phyloP scores from a whole-genome alignment of 2,329 filamentous ascomycete genomes.

The Cladosporium sp. region DNA sequence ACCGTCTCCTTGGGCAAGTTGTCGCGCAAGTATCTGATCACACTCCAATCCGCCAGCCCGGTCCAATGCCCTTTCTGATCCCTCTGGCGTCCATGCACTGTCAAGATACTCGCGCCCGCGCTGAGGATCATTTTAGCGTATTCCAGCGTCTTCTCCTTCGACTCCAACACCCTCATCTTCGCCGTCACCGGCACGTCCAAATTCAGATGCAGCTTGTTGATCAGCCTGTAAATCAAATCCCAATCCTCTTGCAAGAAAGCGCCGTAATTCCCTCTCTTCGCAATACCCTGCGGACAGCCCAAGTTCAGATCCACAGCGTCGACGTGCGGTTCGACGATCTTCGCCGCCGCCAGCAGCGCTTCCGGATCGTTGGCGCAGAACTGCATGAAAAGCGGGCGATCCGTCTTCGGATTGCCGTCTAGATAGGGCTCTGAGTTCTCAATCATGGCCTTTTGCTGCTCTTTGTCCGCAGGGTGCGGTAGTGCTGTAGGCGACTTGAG shows the following conservation, averaged over 20 bases:
- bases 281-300: conserved; percentile 94
- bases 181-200: conserved; percentile 84
- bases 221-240: conserved; percentile 73
- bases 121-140: conserved; percentile 85
- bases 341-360: conserved; percentile 74
- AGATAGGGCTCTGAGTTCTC: conserved; percentile 52
- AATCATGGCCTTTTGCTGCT: conserved; percentile 19
- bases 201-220: conserved; percentile 74
- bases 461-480: conserved; percentile 18
- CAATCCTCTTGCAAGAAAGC: conserved; percentile 94
- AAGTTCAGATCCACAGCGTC: conserved; percentile 95
- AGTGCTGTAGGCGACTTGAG: conserved; percentile 33
- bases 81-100: conserved; percentile 81
- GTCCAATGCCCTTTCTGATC: conserved; percentile 97
- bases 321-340: conserved; percentile 76
- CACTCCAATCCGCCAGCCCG: conserved; percentile 86
- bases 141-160: conserved; percentile 76
- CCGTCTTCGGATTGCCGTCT: conserved; percentile 79
- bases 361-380: conserved; percentile 89
- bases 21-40: conserved; percentile 76
- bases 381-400: conserved; percentile 90
- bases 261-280: conserved; percentile 84
- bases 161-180: conserved; percentile 89
- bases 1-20: conserved; percentile 82
- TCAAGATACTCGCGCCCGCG: conserved; percentile 88